These are phyloP conservation scores for Lepraria neglecta DNA, from an alignment of 495 filamentous ascomycete genomes.

Conservation along the genomic window DNA sequence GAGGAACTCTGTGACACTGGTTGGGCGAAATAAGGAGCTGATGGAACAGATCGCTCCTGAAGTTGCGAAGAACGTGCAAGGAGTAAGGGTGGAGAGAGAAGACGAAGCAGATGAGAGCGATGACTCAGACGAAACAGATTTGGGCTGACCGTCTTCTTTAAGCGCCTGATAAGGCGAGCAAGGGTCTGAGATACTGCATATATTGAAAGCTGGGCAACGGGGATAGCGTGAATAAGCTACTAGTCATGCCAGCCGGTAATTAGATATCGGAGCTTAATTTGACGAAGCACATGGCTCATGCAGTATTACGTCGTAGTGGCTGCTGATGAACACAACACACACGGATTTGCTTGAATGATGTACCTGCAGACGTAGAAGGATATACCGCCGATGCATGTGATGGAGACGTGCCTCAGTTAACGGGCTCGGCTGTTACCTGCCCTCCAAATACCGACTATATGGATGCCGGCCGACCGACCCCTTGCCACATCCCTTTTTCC, in stretches of 20 bases:
- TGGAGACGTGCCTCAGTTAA: conserved; percentile 3
- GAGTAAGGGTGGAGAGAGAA: conserved; percentile 49
- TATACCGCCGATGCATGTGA: conserved; percentile 4
- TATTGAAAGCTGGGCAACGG: background rate
- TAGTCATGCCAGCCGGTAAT: conserved; percentile 4
- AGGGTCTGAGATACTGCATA: background rate
- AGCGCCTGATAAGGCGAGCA: background rate
- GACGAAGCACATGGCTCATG: conserved; percentile 15
- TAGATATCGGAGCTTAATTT: conserved; percentile 17
- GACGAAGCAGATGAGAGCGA: conserved; percentile 51
- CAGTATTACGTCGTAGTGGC: conserved; percentile 12
- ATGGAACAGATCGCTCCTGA: conserved; percentile 56
- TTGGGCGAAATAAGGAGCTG: conserved; percentile 61
- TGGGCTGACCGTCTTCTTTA: background rate
- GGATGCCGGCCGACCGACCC: conserved; percentile 11
- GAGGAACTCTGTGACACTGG: conserved; percentile 84
- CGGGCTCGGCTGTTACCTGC: background rate
- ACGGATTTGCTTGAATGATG: background rate
- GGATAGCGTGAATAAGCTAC: conserved; percentile 1
- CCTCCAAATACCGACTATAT: background rate
- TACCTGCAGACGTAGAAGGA: background rate
- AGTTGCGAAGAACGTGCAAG: conserved; percentile 57
- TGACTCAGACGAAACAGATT: conserved; percentile 22
- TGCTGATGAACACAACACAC: background rate
- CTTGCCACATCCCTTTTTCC: conserved; percentile 19